phyloP scores from a whole-genome alignment of 805 yeast genomes.

The Grigorovia humatica region DNA sequence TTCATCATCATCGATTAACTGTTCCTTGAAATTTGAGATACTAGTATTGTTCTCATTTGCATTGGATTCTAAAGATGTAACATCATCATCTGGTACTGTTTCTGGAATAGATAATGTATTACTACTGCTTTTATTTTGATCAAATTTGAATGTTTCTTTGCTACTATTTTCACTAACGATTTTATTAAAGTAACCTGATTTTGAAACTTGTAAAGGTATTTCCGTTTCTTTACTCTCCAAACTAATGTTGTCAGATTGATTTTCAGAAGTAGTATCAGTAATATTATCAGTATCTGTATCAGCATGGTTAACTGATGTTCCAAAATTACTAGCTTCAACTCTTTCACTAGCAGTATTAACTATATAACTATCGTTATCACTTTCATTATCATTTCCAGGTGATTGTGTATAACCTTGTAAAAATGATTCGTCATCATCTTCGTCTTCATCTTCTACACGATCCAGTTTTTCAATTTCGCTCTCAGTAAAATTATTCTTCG shows the following conservation, averaged over 20 bases:
- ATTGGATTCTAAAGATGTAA: neutral
- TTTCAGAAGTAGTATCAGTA: slow-evolving; percentile 5
- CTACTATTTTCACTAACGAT: slow-evolving; percentile 11
- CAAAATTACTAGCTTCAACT: neutral
- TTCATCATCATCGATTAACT: neutral
- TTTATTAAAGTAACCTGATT: slow-evolving; percentile 20
- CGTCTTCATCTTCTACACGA: neutral
- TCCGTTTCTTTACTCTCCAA: too few species aligned
- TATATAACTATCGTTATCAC: slow-evolving; percentile 7
- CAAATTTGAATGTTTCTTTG: neutral
- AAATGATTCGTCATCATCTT: neutral
- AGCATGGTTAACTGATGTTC: neutral
- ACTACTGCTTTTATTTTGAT: neutral
- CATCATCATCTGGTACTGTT: neutral
- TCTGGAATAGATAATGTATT: slow-evolving; percentile 1
- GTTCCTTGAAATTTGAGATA: neutral
- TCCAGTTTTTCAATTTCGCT: too few species aligned
- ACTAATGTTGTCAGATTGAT: slow-evolving; percentile 1
- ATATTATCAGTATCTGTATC: neutral
- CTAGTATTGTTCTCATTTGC: neutral
- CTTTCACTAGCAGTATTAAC: neutral
- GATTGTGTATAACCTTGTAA: neutral
- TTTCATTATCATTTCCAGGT: slow-evolving; percentile 6
- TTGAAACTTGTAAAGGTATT: slow-evolving; percentile 9
- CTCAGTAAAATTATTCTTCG: neutral